Conservation (phyloP, 1,284 basidiomycete species). For the Ustilago bromivora region DNA sequence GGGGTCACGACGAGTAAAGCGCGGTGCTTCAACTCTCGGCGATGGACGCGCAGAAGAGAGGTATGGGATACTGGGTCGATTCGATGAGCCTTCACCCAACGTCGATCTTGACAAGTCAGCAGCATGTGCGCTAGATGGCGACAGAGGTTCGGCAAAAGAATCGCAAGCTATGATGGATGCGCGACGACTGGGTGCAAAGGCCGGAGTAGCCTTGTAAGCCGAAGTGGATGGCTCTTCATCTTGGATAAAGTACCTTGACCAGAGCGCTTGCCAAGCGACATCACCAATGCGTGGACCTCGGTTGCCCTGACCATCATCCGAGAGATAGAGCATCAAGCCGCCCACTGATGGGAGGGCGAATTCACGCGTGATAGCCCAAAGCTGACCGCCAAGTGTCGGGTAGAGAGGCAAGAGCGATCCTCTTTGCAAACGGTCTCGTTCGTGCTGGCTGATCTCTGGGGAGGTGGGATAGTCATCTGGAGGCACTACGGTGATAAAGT, state of each 20-base stretch:
- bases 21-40: constrained; percentile 23
- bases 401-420: constrained; percentile 66
- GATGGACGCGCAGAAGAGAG: constrained; percentile 23
- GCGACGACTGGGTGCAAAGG: constrained; percentile 27
- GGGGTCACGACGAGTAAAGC: constrained; percentile 20
- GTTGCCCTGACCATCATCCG: constrained; percentile 63
- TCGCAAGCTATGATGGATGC: constrained; percentile 13
- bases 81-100: constrained; percentile 18
- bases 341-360: constrained; percentile 66
- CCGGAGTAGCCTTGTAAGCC: constrained; percentile 8
- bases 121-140: constrained; percentile 8
- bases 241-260: constrained; percentile 62
- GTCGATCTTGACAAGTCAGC: constrained; percentile 32
- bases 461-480: constrained; percentile 43
- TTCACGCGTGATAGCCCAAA: constrained; percentile 67
- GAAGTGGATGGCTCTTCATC: constrained; percentile 24
- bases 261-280: constrained; percentile 62
- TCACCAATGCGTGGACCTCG: constrained; percentile 66
- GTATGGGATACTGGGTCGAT: constrained; percentile 29
- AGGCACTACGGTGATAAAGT: constrained; percentile 59
- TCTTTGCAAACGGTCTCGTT: constrained; percentile 45
- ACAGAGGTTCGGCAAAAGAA: constrained; percentile 16
- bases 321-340: constrained; percentile 62
- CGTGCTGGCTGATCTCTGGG: constrained; percentile 18
- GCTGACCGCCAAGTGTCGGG: constrained; percentile 65